Evolutionary conservation across 495 filamentous ascomycete genomes (phyloP).

Genomic region (Penicillium dipodomyicola): DNA sequence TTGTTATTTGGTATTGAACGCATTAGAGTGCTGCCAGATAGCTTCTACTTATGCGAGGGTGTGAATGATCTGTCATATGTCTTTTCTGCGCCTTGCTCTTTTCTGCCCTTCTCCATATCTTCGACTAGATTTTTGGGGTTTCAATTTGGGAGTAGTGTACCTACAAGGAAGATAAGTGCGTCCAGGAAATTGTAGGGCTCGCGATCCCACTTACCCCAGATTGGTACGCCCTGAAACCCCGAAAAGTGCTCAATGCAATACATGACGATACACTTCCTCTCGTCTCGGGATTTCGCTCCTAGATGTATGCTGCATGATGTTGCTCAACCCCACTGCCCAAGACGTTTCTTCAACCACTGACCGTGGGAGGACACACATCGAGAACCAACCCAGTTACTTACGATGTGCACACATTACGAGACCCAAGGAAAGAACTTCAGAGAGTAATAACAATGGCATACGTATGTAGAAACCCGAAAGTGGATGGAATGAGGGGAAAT

Average conservation of each 20-base stretch:
- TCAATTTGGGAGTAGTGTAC: too few species aligned
- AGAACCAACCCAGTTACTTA: not conserved
- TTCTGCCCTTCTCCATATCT: too few species aligned
- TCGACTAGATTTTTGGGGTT: too few species aligned
- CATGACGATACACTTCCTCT: not conserved
- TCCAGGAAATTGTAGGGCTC: too few species aligned
- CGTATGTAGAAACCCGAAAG: constrained; percentile 14
- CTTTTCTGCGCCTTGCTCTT: too few species aligned
- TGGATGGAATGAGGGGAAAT: constrained; percentile 41
- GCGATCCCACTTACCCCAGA: not conserved
- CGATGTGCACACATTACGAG: not conserved
- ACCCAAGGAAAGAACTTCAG: constrained; percentile 7
- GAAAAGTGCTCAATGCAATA: not conserved
- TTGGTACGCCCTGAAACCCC: not conserved
- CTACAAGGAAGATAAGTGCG: too few species aligned
- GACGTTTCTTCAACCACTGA: not conserved
- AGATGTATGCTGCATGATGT: not conserved
- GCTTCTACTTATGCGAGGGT: too few species aligned
- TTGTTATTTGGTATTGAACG: too few species aligned
- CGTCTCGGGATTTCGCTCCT: not conserved
- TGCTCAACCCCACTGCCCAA: not conserved
- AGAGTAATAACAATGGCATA: constrained; percentile 31
- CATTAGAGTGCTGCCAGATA: too few species aligned
- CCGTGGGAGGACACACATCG: not conserved
- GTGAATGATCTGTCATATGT: too few species aligned